Percentiles rank a stretch among this genome's conserved stretches.
Evolutionary conservation across 305 asterid species (phyloP).

Genomic region (Solanum hybrid): DNA sequence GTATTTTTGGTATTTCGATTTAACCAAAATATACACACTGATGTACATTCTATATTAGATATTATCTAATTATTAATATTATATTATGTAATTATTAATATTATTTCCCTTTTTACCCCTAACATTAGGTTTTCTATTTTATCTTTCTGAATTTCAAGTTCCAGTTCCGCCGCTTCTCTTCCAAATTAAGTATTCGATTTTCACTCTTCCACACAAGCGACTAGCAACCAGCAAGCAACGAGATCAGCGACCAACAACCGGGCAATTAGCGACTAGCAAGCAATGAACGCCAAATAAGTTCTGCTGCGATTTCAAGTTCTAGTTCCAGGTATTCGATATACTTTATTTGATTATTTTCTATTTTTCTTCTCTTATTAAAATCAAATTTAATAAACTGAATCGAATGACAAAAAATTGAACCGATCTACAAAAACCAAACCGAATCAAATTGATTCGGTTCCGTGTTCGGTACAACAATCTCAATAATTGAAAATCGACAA

Average conservation of each 20-base stretch:
- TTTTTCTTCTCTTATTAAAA: not conserved
- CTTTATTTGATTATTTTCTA: not conserved
- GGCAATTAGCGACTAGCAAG: not conserved
- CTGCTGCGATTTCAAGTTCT: too few relatives aligned
- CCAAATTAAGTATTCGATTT: not conserved
- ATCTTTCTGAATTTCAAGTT: not conserved
- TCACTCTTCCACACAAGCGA: not conserved
- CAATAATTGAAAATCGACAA: not conserved
- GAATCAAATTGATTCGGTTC: not conserved
- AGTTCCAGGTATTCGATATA: not conserved
- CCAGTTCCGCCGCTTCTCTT: not conserved
- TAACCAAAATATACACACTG: not conserved
- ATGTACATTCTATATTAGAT: not conserved
- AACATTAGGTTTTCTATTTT: not conserved
- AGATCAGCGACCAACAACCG: not conserved
- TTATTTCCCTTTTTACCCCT: not conserved
- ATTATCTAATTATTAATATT: too few relatives aligned
- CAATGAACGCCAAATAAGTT: not conserved
- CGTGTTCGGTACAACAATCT: not conserved
- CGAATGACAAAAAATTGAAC: not conserved
- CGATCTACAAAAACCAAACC: not conserved
- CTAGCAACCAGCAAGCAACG: not conserved
- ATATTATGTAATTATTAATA: too few relatives aligned
- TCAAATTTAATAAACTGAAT: not conserved
- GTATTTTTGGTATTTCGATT: too few relatives aligned